Conservation (phyloP, 202 grass and related monocot species). For the Eragrostis tef region DNA sequence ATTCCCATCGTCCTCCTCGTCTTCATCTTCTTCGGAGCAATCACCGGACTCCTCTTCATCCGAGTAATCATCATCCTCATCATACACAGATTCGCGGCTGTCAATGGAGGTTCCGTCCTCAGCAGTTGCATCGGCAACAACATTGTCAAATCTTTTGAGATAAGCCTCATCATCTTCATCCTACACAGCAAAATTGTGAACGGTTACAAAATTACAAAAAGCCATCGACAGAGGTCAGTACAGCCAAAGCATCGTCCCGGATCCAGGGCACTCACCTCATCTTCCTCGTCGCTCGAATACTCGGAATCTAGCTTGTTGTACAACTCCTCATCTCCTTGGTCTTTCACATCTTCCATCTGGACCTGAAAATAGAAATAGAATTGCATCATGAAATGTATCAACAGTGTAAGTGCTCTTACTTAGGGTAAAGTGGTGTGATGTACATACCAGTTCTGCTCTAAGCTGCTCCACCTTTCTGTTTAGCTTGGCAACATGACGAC, state of each 20-base stretch:
- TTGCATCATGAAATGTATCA: not conserved
- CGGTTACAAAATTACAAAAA: not conserved
- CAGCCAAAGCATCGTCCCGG: not conserved
- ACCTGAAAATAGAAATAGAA: constrained; percentile 37
- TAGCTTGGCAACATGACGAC: constrained; percentile 60
- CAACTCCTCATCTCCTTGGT: constrained; percentile 67
- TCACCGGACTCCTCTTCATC: constrained; percentile 22
- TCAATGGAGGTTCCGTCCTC: not conserved
- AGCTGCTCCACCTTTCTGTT: constrained; percentile 71
- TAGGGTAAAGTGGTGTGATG: not conserved
- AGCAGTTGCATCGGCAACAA: not conserved
- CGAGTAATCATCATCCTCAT: constrained; percentile 16
- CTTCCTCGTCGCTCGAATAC: constrained; percentile 77
- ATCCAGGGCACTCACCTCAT: constrained; percentile 55
- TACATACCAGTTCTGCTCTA: constrained; percentile 70
- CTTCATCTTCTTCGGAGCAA: not conserved
- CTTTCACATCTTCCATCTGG: constrained; percentile 72
- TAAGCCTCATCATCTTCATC: constrained; percentile 59
- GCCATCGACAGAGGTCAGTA: not conserved
- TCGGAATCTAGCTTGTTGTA: constrained; percentile 72
- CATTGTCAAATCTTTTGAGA: constrained; percentile 4
- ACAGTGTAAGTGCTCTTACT: not conserved
- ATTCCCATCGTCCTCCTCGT: not conserved
- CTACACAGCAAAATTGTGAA: constrained; percentile 17
- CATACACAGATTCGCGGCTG: constrained; percentile 22